Evolutionary conservation across 163 green algal genomes (phyloP), one percentile per base, ranked within the genome.

Genomic region (Chlamydomonas reinhardtii): DNA sequence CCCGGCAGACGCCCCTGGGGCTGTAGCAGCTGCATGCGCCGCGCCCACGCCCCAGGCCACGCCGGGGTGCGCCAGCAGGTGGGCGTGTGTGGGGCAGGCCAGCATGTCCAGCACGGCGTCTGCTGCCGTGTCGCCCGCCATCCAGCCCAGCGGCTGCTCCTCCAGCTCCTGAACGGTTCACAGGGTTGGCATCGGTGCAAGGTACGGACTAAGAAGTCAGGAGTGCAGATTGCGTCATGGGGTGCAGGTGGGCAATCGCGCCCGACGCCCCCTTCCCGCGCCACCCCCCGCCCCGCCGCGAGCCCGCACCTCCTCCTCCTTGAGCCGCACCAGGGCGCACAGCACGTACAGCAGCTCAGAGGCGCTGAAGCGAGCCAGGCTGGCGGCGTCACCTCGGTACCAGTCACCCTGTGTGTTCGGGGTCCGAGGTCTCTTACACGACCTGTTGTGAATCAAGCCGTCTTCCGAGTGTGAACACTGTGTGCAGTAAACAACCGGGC

Each of bases 111-210:
- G 74, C 32, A 34, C 54, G 4, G 29, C 0, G 19, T 56, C n/a
- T 20, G 56, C 74, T 0, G 56, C 74, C 2, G 1, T 22, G 0
- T 81, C 74, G 20, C 74, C 74, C 19, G 5, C 6, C 15, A 71
- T 34, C 74, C 74, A 81, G 32, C 54, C 74, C 74, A 81, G 31
- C 31, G 32, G 24, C 32, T 24, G 27, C 6, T 34, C 74, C 8
- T 14, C 74, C 16, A 81, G 74, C 74, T 81, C 74, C 74, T 81
- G 74, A n/a, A n/a, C n/a, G n/a, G n/a, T n/a, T n/a, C n/a, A n/a
- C n/a, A n/a, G n/a, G n/a, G n/a, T n/a, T n/a, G n/a, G n/a, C n/a
- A n/a, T n/a, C n/a, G n/a, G n/a, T n/a, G n/a, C n/a, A n/a, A n/a
- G n/a, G n/a, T n/a, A n/a, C n/a, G n/a, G n/a, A n/a, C n/a, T n/a